Base-by-base conservation (phyloP, 2,329 filamentous ascomycete genomes). In the Pseudogymnoascus sp. region DNA sequence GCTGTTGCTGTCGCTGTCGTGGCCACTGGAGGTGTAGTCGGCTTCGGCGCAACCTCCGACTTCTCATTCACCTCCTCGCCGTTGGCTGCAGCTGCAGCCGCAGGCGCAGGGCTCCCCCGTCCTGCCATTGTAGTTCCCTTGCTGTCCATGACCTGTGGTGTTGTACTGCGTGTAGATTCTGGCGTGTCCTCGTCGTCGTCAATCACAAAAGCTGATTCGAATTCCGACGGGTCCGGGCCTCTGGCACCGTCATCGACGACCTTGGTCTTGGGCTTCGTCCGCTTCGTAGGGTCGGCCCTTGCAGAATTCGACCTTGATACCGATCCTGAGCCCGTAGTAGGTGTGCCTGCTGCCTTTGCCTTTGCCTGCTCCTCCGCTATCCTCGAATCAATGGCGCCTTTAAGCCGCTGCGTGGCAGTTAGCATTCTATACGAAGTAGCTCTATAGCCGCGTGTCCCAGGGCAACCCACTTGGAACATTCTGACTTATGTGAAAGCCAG, bases 281-380 rank as follows among this genome's bases (percentile, higher is more conserved):
- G 68, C 8, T 69, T 66, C 38, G 64, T 63, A 15, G 68, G 9
- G 11, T 62, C 62, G 23, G 36, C 47, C 38, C 68, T 66, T 42
- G 69, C 67, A 40, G 77, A 79, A 57, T 76, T 75, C 60, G 79
- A 83, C 66, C 72, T 77, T 7, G 80, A 78, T 62, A 78, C 74
- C 67, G 74, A 71, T 67, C 80, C 74, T 66, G 78, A 73, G 63
- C 81, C 68, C 71, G 79, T 66, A 75, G 78, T 71, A 19, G 17
- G 40, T 65, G 77, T 75, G 71, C 75, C 71, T 70, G 77, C 70
- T 64, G 76, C 76, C 68, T 75, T 71, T 69, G 82, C 72, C 64
- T 90, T 88, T 64, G 91, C 89, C 77, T 96, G 91, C 78, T 97
- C 93, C 78, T 96, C 91, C 71, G 91, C 90, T 71, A 97, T 95